Base-by-base conservation (phyloP, 306 rosid species). In the Parietaria judaica region DNA sequence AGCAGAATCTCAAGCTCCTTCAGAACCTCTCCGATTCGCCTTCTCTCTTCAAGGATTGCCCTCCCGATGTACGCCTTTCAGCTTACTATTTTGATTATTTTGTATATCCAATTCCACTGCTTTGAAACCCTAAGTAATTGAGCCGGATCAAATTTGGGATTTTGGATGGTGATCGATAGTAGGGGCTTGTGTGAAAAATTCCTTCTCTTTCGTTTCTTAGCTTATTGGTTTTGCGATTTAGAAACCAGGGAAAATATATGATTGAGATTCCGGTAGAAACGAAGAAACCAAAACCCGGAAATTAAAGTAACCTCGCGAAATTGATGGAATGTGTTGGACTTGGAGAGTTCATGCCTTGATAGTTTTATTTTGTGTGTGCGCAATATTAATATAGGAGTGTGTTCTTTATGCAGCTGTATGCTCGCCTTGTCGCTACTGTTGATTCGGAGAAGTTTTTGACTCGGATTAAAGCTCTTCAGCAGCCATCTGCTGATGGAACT, bases 1-100 rank as follows among this genome's bases (percentile, higher is more conserved):
- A 86, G 63, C 72, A 82, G 73, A 92, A 92, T 64, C 78, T 92
- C 51, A 78, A 68, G 75, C 86, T 92, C 16, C 88, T 92, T 11
- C 66, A 80, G 54, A 76, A 82, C 51, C 77, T 92, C 37, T 80
- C 95, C 3, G 87, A 86, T 15, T 82, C 90, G 7, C 89, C 91
- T 60, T 69, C 76, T 46, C 53, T 82, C 52, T 7, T 70, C 54
- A 73, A 72, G 14, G 90, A 84, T 74, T 92, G 94, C 65, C 99
- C 99, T 65, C 83, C 88, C 31, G 99, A 92, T 81, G 99, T 76
- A 72, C 64, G 79, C 60, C 54, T 14, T 23, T 44, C 4, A 23
- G 31, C 31, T 23, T 23, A 23, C 31, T 23, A 23, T 23, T 16
- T 58, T 53, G 31, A 5, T 38, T 14, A 8, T 8, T 61, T 14